Base-by-base conservation (phyloP, 164 flowering plant genomes). In the Cinnamomum chago region DNA sequence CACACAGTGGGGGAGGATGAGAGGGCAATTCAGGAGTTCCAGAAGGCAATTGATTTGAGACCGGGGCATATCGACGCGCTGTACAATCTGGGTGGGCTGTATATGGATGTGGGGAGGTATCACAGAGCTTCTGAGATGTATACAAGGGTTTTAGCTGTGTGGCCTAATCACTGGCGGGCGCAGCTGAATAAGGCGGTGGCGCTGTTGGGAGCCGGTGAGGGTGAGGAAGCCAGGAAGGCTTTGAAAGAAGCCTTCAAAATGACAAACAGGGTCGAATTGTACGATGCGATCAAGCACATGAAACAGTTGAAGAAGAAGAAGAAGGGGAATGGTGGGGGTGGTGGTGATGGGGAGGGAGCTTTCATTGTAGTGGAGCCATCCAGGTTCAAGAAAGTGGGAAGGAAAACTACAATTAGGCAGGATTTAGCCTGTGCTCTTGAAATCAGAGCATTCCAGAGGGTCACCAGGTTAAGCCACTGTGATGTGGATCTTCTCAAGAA, bases 81-180 rank as follows among this genome's bases (percentile, higher is more conserved):
- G 79, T 96, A 93, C 72, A 96, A 96, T 82, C 71, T 96, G 71
- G 99, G 98, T 67, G 97, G 97, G 70, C 88, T 96, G 58, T 94
- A 88, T 76, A 90, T 93, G 97, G 98, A 94, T 76, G 79, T 90
- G 84, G 97, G 97, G 70, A 86, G 99, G 86, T 94, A 91, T 82
- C 99, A 86, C 80, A 87, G 99, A 78, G 99, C 99, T 75, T 90
- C 99, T 1, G 98, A 94, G 84, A 94, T 94, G 99, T 96, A 96
- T 72, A 86, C 97, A 33, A 84, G 99, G 90, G 99, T 96, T 78
- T 79, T 96, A 35, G 84, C 93, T 6, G 90, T 96, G 60, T 90
- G 92, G 88, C 98, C 99, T 0, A 90, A 89, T 74, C 97, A 95
- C 79, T 95, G 99, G 99, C 84, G 93, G 30, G 99, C 97, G 3